Evolutionary conservation across 2,329 filamentous ascomycete species (phyloP), one percentile per base, ranked within the genome.

Genomic region (Colletotrichum aenigma): DNA sequence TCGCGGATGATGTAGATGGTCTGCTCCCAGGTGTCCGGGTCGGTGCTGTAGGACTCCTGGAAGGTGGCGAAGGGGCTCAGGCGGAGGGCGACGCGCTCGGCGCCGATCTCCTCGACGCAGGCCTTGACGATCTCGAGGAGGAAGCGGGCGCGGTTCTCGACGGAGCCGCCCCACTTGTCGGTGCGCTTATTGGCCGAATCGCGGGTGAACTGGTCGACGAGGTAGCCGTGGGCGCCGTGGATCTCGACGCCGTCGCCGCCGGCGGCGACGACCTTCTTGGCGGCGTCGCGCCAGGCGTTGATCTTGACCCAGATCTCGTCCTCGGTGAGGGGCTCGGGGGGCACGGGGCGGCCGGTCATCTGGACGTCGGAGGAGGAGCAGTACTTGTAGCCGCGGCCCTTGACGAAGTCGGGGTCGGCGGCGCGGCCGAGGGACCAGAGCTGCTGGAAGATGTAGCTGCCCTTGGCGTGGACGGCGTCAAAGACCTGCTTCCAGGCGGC

Each of bases 271-370:
- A 92, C 87, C 21, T 89, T 83, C 74, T 86, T 85, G 1, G 86
- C 83, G 4, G 86, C 85, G 1, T 85, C 87, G 4, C 86, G 88
- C 83, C 87, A 94, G 0, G 88, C 88, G 12, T 82, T 81, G 83
- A 93, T 93, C 78, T 92, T 86, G 7, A 87, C 82, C 74, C 90
- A 86, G 72, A 94, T 94, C 38, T 94, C 91, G 3, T 87, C 82
- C 34, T 88, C 84, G 1, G 89, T 75, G 9, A 70, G 66, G 30
- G 71, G 34, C 9, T 76, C 74, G 7, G 74, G 74, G 18, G 64
- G 52, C 52, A 69, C 64, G 15, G 71, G 67, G 6, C 78, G 78
- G 0, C 81, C 81, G 9, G 79, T 79, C 77, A 83, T 70, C 52
- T 76, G 79, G 4, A 78, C 21, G 28, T 76, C 48, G 32, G 77